phyloP scores from a whole-genome alignment of 768 basidiomycete species.

The Suillus clintonianus region DNA sequence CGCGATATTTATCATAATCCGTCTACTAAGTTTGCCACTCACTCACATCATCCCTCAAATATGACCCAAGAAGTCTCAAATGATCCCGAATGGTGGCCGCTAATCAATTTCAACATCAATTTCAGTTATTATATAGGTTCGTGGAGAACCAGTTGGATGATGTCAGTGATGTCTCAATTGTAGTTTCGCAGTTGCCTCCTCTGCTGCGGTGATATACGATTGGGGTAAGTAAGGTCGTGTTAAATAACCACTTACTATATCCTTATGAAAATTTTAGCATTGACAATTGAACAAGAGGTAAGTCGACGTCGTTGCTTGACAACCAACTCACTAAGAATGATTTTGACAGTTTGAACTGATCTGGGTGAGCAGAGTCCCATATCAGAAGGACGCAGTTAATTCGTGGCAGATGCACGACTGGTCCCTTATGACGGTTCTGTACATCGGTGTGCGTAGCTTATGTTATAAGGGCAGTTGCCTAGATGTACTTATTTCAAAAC shows the following conservation, averaged over 20 bases:
- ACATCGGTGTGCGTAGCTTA: not conserved
- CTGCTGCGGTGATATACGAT: not conserved
- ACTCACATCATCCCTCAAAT: not conserved
- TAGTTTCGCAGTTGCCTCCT: not conserved
- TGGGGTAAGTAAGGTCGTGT: not conserved
- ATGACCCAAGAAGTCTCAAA: not conserved
- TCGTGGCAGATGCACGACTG: not conserved
- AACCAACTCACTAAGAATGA: not conserved
- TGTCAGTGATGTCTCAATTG: not conserved
- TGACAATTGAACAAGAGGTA: not conserved
- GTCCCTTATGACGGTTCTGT: not conserved
- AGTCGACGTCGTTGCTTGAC: not conserved
- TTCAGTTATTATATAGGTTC: not conserved
- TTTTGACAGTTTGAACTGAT: not conserved
- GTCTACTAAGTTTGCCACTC: not conserved
- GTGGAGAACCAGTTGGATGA: not conserved
- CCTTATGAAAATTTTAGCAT: not conserved
- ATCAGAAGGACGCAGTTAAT: not conserved
- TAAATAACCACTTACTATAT: not conserved
- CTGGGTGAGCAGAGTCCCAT: not conserved
- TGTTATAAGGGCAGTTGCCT: not conserved
- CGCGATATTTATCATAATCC: not conserved
- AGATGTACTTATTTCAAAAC: not conserved
- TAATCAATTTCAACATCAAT: not conserved
- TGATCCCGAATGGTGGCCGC: not conserved